A percentile compares a stretch with the other conserved stretches of the same genome.
These are phyloP conservation scores for Phlyctochytrium bullatum DNA, from an alignment of 192 early-diverging fungal genomes.

Conservation along the genomic window DNA sequence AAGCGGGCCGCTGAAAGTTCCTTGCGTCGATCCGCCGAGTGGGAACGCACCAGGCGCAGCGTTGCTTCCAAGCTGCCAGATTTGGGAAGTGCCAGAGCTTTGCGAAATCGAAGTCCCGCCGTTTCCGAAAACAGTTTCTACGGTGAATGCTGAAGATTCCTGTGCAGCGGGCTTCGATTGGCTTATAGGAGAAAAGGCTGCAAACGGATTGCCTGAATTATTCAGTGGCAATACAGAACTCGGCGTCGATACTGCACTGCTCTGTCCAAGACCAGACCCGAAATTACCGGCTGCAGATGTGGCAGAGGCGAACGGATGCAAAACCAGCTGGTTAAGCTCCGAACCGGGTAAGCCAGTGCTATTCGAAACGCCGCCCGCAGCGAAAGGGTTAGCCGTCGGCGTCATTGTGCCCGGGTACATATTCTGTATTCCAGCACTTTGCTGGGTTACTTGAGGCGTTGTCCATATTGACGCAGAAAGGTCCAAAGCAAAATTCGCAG, in stretches of 20 bases:
- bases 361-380: not conserved
- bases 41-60: not conserved
- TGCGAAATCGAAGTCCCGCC: slow-evolving; percentile 1
- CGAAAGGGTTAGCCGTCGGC: not conserved
- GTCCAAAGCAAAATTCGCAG: not conserved
- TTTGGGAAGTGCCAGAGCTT: not conserved
- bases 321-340: not conserved
- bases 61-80: not conserved
- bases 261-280: not conserved
- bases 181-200: slow-evolving; percentile 3
- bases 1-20: not conserved
- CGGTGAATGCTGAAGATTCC: slow-evolving; percentile 32
- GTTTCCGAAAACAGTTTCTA: slow-evolving; percentile 47
- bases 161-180: not conserved
- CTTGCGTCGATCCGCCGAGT: not conserved
- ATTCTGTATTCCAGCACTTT: not conserved
- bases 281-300: not conserved
- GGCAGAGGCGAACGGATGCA: not conserved
- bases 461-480: not conserved
- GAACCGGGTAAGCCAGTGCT: no score
- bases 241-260: not conserved
- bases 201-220: slow-evolving; percentile 15
- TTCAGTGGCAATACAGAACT: no score
- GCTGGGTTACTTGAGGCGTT: not conserved
- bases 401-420: not conserved